Conservation (phyloP, 768 basidiomycete genomes). For the Suillus decipiens region DNA sequence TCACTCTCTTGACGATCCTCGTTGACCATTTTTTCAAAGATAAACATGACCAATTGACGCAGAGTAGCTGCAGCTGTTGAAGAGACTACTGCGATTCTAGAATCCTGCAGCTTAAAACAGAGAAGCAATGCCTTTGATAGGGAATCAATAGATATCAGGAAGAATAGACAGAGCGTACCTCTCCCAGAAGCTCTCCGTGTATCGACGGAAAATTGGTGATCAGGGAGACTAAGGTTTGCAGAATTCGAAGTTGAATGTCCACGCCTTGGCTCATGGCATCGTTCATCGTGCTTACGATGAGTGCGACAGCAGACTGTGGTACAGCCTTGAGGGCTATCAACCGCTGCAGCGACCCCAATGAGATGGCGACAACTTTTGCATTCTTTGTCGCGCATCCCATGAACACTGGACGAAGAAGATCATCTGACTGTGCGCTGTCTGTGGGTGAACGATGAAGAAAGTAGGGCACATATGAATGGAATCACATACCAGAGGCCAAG, state of each 20-base stretch:
- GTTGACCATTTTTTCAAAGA: slow-evolving; percentile 89
- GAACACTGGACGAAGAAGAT: slow-evolving; percentile 83
- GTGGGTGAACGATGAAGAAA: slow-evolving; percentile 16
- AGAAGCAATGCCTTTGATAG: slow-evolving; percentile 74
- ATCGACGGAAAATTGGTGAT: slow-evolving; percentile 86
- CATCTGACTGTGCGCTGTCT: slow-evolving; percentile 82
- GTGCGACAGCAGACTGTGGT: slow-evolving; percentile 72
- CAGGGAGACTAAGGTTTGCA: slow-evolving; percentile 89
- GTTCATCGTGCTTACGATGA: slow-evolving; percentile 81
- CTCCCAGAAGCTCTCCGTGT: slow-evolving; percentile 76
- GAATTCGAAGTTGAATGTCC: slow-evolving; percentile 92
- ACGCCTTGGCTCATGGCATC: slow-evolving; percentile 93
- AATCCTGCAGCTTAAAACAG: slow-evolving; percentile 95
- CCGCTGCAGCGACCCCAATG: slow-evolving; percentile 87
- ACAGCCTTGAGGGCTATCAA: slow-evolving; percentile 87
- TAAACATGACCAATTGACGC: slow-evolving; percentile 95
- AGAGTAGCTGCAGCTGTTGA: slow-evolving; percentile 96
- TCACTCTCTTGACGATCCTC: slow-evolving; percentile 57
- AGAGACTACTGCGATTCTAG: slow-evolving; percentile 93
- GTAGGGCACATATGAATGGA: neutral
- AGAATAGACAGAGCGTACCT: slow-evolving; percentile 51
- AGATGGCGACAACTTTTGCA: slow-evolving; percentile 91
- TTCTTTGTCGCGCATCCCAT: slow-evolving; percentile 94
- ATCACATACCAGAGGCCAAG: slow-evolving; percentile 67
- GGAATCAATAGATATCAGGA: too few species aligned